Conservation (phyloP, 495 filamentous ascomycete species). For the Penicillium alfredii region DNA sequence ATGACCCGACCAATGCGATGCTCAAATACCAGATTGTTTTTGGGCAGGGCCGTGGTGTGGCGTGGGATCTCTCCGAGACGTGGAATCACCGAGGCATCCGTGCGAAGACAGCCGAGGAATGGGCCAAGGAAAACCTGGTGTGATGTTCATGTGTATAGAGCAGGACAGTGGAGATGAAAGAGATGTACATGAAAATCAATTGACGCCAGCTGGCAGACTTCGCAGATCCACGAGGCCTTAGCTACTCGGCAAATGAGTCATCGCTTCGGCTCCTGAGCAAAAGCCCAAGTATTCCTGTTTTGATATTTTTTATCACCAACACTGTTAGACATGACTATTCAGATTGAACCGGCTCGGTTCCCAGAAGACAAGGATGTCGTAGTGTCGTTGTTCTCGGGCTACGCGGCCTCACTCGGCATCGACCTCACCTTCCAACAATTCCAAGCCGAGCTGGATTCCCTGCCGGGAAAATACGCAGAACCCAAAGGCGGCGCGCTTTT, state of each 20-base stretch:
- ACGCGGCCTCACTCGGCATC: constrained; percentile 46
- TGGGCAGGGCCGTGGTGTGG: constrained; percentile 50
- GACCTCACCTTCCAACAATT: constrained; percentile 57
- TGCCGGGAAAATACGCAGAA: constrained; percentile 50
- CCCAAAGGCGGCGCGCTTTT: constrained; percentile 40
- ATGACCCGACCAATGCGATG: constrained; percentile 43
- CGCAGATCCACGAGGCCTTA: no score
- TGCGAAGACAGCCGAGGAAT: constrained; percentile 37
- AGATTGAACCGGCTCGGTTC: constrained; percentile 25
- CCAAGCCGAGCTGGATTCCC: constrained; percentile 40
- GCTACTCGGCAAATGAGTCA: no score
- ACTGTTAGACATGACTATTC: constrained; percentile 12
- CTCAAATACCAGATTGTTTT: constrained; percentile 57
- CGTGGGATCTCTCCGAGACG: constrained; percentile 49
- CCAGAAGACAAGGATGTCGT: constrained; percentile 31
- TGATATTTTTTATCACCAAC: no score
- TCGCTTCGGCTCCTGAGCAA: neutral
- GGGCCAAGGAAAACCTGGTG: constrained; percentile 16
- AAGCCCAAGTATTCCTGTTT: no score
- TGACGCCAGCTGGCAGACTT: no score
- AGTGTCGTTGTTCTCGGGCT: constrained; percentile 43
- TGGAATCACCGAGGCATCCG: constrained; percentile 42
- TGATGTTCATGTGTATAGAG: no score
- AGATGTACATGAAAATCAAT: no score
- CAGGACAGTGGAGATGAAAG: no score